These are phyloP conservation scores for Lachancea sp. DNA, from an alignment of 805 yeast species.

Conservation along the genomic window DNA sequence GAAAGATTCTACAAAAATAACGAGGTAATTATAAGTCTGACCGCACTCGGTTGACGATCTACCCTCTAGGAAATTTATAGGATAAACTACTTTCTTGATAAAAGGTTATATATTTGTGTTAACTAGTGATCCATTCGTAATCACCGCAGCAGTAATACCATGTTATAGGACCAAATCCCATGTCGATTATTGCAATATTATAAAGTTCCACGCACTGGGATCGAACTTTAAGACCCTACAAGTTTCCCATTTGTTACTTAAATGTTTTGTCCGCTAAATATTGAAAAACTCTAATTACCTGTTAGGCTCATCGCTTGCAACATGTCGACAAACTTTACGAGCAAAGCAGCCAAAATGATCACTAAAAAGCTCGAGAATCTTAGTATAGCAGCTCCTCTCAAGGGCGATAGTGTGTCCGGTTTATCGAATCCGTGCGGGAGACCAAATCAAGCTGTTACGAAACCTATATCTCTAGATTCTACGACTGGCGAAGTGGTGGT, in stretches of 20 bases:
- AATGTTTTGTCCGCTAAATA: too few relatives aligned
- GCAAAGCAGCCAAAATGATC: background rate
- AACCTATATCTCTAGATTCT: conserved; percentile 24
- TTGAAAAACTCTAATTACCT: background rate
- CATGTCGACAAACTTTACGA: background rate
- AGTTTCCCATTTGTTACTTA: too few relatives aligned
- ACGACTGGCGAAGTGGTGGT: conserved; percentile 40
- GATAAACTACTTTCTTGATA: too few relatives aligned
- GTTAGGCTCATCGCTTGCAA: conserved; percentile 3
- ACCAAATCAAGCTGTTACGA: conserved; percentile 18
- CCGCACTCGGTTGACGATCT: too few relatives aligned
- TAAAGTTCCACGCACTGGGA: too few relatives aligned
- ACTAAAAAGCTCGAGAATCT: conserved; percentile 1
- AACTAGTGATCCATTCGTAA: too few relatives aligned
- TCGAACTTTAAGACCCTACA: too few relatives aligned
- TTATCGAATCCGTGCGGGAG: conserved; percentile 3
- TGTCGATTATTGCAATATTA: too few relatives aligned
- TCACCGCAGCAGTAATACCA: too few relatives aligned
- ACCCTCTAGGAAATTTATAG: too few relatives aligned
- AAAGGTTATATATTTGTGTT: too few relatives aligned
- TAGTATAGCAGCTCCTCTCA: conserved; percentile 1
- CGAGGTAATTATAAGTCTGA: background rate
- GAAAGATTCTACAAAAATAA: conserved; percentile 55
- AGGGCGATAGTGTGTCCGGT: background rate
- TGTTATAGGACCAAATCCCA: too few relatives aligned